phyloP scores from a whole-genome alignment of 2,329 filamentous ascomycete genomes.

The Calonectria henricotiae region DNA sequence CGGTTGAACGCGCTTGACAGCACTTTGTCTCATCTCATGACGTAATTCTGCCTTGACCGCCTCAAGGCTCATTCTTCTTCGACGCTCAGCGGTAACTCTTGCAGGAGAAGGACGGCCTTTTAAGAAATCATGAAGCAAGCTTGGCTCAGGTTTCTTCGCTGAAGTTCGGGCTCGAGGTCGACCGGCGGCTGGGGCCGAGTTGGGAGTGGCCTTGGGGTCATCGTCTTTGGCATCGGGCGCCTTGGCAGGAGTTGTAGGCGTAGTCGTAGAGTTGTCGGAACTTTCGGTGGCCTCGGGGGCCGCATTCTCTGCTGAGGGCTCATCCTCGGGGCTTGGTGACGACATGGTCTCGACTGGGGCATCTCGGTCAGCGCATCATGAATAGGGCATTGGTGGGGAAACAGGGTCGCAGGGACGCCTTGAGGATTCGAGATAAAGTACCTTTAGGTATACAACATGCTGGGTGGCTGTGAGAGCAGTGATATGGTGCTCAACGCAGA shows the following conservation, averaged over 20 bases:
- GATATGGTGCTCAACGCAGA: conserved; percentile 25
- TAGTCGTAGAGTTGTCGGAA: conserved; percentile 10
- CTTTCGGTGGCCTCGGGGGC: conserved; percentile 30
- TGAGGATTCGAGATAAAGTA: conserved; percentile 35
- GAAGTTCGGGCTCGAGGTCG: conserved; percentile 56
- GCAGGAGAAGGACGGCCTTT: conserved; percentile 71
- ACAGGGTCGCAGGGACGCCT: neutral
- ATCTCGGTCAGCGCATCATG: conserved; percentile 41
- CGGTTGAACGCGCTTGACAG: conserved; percentile 73
- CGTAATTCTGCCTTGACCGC: conserved; percentile 69
- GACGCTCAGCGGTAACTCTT: conserved; percentile 68
- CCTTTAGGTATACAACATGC: conserved; percentile 52
- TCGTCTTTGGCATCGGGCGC: conserved; percentile 33
- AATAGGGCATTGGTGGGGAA: conserved; percentile 28
- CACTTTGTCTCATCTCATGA: conserved; percentile 72
- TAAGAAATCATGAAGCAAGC: conserved; percentile 72
- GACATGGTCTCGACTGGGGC: conserved; percentile 50
- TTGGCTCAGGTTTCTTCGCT: conserved; percentile 62
- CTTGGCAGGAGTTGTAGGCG: conserved; percentile 45
- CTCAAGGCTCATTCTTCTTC: conserved; percentile 73
- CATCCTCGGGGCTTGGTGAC: conserved; percentile 51
- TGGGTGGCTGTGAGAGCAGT: conserved; percentile 45
- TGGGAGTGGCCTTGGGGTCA: conserved; percentile 56
- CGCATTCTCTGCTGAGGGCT: conserved; percentile 47
- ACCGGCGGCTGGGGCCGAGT: conserved; percentile 61